phyloP scores from a whole-genome alignment of 2,329 filamentous ascomycete species.

The Fonsecaea pedrosoi region DNA sequence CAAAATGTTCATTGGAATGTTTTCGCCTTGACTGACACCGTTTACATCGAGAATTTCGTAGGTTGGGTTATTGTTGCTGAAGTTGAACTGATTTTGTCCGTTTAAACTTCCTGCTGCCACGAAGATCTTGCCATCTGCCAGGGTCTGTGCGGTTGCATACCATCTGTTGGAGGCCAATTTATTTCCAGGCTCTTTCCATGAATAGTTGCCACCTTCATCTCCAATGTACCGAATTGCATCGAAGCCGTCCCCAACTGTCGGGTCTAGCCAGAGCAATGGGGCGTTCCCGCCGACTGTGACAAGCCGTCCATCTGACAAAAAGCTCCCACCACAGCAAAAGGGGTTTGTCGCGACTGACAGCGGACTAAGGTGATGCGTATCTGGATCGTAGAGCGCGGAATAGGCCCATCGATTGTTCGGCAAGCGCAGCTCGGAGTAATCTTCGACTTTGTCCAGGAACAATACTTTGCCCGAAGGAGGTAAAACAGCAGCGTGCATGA shows the following conservation, averaged over 20 bases:
- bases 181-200: slow-evolving; percentile 65
- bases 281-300: slow-evolving; percentile 65
- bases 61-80: slow-evolving; percentile 67
- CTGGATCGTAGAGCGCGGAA: slow-evolving; percentile 65
- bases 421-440: slow-evolving; percentile 64
- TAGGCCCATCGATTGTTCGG: slow-evolving; percentile 64
- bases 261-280: slow-evolving; percentile 61
- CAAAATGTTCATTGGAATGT: slow-evolving; percentile 61
- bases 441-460: slow-evolving; percentile 69
- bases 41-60: slow-evolving; percentile 64
- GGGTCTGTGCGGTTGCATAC: slow-evolving; percentile 66
- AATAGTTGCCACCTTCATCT: slow-evolving; percentile 53
- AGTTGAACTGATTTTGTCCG: slow-evolving; percentile 61
- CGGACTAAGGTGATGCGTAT: slow-evolving; percentile 47
- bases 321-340: slow-evolving; percentile 66
- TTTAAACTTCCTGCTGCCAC: slow-evolving; percentile 67
- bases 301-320: slow-evolving; percentile 64
- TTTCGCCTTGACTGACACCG: slow-evolving; percentile 57
- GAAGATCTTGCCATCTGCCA: slow-evolving; percentile 64
- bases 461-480: slow-evolving; percentile 66
- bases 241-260: slow-evolving; percentile 66
- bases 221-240: slow-evolving; percentile 62
- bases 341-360: slow-evolving; percentile 57
- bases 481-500: slow-evolving; percentile 65
- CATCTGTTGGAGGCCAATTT: slow-evolving; percentile 62